Conservation (phyloP, 306 rosid genomes). For the Herpetospermum pedunculosum region DNA sequence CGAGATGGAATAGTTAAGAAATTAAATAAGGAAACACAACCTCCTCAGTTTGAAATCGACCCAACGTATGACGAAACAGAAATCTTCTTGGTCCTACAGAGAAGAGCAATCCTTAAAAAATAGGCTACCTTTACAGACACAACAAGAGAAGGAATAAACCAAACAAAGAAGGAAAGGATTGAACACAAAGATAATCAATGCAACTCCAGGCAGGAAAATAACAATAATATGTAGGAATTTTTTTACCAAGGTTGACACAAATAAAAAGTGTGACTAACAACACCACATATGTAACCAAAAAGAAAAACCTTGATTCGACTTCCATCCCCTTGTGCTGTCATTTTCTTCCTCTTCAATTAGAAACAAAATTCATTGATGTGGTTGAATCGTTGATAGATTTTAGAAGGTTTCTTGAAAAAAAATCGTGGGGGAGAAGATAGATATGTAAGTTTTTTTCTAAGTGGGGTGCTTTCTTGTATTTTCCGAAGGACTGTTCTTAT, state of each 20-base stretch:
- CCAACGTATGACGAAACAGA: conserved; percentile 68
- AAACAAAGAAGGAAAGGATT: neutral
- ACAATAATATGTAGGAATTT: neutral
- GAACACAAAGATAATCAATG: neutral
- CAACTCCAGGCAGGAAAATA: neutral
- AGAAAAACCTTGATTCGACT: neutral
- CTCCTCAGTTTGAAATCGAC: conserved; percentile 81
- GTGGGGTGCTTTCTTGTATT: neutral
- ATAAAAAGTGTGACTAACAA: neutral
- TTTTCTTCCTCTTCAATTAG: neutral
- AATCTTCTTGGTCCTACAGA: conserved; percentile 79
- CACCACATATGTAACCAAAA: neutral
- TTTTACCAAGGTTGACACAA: neutral
- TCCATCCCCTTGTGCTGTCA: neutral
- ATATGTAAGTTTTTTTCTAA: neutral
- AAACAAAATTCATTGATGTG: too few relatives aligned
- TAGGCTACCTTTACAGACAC: neutral
- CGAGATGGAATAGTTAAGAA: conserved; percentile 7
- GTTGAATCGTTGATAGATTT: too few relatives aligned
- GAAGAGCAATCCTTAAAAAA: conserved; percentile 6
- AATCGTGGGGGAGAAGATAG: neutral
- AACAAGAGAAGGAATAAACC: neutral
- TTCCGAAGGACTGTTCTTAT: neutral
- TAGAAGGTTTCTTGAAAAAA: neutral
- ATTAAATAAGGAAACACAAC: conserved; percentile 25